Base-by-base conservation (phyloP, 2,329 filamentous ascomycete species). In the Colletotrichum tofieldiae region DNA sequence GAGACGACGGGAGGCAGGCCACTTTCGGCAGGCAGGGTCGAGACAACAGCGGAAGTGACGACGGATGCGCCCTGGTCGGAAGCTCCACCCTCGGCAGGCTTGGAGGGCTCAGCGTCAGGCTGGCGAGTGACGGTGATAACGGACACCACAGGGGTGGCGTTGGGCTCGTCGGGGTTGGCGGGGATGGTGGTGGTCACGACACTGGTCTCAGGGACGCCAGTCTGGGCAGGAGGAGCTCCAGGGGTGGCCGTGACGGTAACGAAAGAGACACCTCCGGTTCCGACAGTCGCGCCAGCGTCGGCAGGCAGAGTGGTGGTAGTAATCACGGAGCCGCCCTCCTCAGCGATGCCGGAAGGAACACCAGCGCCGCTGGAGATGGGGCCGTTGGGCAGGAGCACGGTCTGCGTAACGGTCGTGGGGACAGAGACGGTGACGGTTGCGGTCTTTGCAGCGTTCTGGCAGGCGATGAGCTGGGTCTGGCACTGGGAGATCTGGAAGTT, bases 401-500 rank as follows among this genome's bases (percentile, higher is more conserved):
- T 75, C 65, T 72, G 72, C 12, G 72, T 75, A 11, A 74, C 35
- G n/a, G 73, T 74, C 29, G 59, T 70, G 23, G 73, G 73, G 18
- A 74, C 73, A 8, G 71, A 49, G 29, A 74, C 71, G 3, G 71
- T 74, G n/a, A 72, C 67, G 18, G 72, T 75, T n/a, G 67, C 71
- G 32, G 67, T 74, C 51, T 67, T 73, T 12, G 73, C 73, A 14
- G 73, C 67, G 51, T 65, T 67, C 51, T 74, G 64, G 72, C 73
- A 75, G 35, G 68, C 68, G 14, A 72, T 29, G 23, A 74, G 59
- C 41, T 75, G 73, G 23, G 73, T 72, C 72, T 73, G 71, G 68
- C 73, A 75, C 67, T 75, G 73, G 8, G 73, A 74, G n/a, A 75
- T 51, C 59, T 71, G 64, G 56, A 75, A 72, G 60, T 64, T 67